A percentile compares a stretch with the other conserved stretches of the same genome.
phyloP scores from a whole-genome alignment of 495 filamentous ascomycete genomes.

The Hypoxylon trugodes region DNA sequence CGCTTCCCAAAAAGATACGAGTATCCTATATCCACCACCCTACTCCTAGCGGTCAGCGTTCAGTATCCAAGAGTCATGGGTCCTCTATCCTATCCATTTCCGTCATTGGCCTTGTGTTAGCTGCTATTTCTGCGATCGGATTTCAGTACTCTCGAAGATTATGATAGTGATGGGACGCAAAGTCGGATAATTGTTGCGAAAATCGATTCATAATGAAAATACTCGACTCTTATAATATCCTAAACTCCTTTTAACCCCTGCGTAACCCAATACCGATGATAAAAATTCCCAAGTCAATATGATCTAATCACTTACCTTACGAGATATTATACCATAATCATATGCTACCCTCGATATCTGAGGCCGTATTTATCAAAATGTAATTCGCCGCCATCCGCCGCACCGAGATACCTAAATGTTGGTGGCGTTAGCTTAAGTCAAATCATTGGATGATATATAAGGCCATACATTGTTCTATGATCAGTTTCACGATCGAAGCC shows the following conservation, averaged over 20 bases:
- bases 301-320: background rate
- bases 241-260: background rate
- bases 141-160: constrained; percentile 24
- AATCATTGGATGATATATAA: background rate
- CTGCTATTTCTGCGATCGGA: constrained; percentile 17
- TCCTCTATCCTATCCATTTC: background rate
- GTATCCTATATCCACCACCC: constrained; percentile 26
- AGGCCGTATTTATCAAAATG: constrained; percentile 4
- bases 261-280: background rate
- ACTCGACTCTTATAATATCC: background rate
- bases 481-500: constrained; percentile 34
- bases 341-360: background rate
- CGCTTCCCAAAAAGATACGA: background rate
- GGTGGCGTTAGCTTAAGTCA: background rate
- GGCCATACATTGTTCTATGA: constrained; percentile 12
- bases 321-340: too few relatives aligned
- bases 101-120: background rate
- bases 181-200: too few relatives aligned
- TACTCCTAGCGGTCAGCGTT: background rate
- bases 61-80: background rate
- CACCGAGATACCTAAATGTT: background rate
- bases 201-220: too few relatives aligned
- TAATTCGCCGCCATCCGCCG: background rate
- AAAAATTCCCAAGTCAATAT: background rate
- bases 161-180: background rate